Percentiles rank a stretch among this genome's conserved stretches.
These are phyloP conservation scores for Nyssa sinensis DNA, from an alignment of 148 eudicot species.

Conservation along the genomic window DNA sequence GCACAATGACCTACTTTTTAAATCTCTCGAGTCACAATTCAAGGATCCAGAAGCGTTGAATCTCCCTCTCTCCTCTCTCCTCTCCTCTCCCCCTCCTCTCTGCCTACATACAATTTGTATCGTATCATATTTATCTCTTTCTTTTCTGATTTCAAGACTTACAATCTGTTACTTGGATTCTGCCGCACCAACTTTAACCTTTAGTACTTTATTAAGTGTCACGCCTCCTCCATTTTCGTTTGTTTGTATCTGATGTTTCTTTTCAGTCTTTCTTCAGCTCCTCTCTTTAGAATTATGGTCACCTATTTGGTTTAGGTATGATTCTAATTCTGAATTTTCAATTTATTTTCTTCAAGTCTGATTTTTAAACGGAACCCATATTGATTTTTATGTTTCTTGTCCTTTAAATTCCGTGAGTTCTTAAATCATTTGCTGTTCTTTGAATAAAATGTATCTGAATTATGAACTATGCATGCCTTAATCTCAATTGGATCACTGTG, in stretches of 20 bases:
- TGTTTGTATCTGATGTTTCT: neutral
- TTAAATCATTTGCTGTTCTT: neutral
- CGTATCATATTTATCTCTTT: neutral
- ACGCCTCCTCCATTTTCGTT: neutral
- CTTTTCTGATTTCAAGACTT: neutral
- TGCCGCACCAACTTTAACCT: neutral
- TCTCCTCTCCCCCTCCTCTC: neutral
- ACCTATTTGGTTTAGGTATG: slow-evolving; percentile 13
- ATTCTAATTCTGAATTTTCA: neutral
- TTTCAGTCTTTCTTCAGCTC: neutral
- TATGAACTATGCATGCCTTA: neutral
- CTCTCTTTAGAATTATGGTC: neutral
- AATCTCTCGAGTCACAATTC: neutral
- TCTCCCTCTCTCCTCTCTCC: slow-evolving; percentile 9
- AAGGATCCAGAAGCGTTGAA: neutral
- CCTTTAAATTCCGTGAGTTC: neutral
- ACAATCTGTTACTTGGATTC: neutral
- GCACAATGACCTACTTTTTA: neutral
- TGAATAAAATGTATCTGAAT: neutral
- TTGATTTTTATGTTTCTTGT: neutral
- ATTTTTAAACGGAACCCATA: neutral
- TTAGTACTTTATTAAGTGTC: neutral
- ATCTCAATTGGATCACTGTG: slow-evolving; percentile 13
- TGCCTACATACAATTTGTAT: neutral
- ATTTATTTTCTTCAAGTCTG: neutral